Percentiles rank a stretch among this genome's conserved stretches.
These are phyloP conservation scores for Debaryomyces nepalensis DNA, from an alignment of 1,139 yeast species.

Conservation along the genomic window DNA sequence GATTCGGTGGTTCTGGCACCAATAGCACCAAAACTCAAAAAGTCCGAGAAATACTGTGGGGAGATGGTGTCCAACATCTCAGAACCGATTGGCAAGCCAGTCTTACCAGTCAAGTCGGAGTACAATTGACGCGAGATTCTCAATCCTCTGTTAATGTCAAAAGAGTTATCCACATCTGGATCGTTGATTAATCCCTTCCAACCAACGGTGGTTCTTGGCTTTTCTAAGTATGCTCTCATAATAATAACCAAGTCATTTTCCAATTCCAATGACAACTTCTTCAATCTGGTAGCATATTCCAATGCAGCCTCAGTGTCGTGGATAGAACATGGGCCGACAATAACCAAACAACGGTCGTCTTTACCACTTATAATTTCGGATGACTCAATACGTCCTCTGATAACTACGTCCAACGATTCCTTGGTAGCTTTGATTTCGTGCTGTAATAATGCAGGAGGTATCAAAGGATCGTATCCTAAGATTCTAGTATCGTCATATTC, in stretches of 20 bases:
- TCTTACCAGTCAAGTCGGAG: conserved; percentile 75
- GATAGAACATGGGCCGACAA: conserved; percentile 94
- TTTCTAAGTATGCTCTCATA: conserved; percentile 97
- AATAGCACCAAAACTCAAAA: conserved; percentile 93
- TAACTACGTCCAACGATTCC: conserved; percentile 66
- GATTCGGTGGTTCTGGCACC: conserved; percentile 99
- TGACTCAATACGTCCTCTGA: conserved; percentile 77
- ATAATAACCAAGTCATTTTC: conserved; percentile 77
- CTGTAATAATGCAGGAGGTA: conserved; percentile 85
- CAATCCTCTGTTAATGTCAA: conserved; percentile 94
- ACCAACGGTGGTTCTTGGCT: conserved; percentile 98
- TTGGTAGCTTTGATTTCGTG: conserved; percentile 74
- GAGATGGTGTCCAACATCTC: conserved; percentile 98
- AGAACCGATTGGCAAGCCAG: conserved; percentile 84
- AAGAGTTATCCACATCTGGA: conserved; percentile 91
- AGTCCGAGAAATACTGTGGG: conserved; percentile 94
- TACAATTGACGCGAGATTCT: conserved; percentile 85
- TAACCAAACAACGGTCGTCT: conserved; percentile 83
- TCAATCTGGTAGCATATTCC: conserved; percentile 79
- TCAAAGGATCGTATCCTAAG: conserved; percentile 87
- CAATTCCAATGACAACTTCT: conserved; percentile 68
- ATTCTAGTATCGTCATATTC: conserved; percentile 89
- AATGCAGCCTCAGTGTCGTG: conserved; percentile 90
- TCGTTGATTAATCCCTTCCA: conserved; percentile 99
- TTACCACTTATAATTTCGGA: conserved; percentile 69